Conservation (phyloP, 2,329 filamentous ascomycete species). For the Colletotrichum destructivum region DNA sequence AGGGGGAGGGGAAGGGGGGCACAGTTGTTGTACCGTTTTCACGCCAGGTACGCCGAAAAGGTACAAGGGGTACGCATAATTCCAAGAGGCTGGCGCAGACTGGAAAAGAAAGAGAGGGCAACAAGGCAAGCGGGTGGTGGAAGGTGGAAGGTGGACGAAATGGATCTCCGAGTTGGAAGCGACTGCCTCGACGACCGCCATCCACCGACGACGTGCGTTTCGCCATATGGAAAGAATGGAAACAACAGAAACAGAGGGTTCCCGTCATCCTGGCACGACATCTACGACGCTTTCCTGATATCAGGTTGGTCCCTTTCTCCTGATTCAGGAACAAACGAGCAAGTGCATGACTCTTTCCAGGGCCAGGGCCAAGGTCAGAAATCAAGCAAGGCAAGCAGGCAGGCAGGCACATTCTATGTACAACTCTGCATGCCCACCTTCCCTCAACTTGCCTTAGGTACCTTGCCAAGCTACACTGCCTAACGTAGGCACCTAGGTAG, state of each 20-base stretch:
- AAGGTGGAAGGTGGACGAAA: no score
- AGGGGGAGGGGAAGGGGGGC: slow-evolving; percentile 33
- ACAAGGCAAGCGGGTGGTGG: no score
- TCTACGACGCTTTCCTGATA: background rate
- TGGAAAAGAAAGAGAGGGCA: background rate
- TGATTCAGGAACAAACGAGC: slow-evolving; percentile 4
- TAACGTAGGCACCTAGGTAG: no score
- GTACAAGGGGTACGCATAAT: slow-evolving; percentile 11
- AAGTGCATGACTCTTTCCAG: slow-evolving; percentile 20
- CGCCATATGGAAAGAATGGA: background rate
- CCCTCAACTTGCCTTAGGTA: no score
- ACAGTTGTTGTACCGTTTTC: slow-evolving; percentile 2
- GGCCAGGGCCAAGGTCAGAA: background rate
- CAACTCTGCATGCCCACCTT: no score
- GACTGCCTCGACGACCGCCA: slow-evolving; percentile 5
- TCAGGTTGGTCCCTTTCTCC: background rate
- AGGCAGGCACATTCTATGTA: background rate
- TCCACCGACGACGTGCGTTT: slow-evolving; percentile 14
- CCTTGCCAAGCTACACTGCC: no score
- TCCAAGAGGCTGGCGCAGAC: background rate
- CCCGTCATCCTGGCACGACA: background rate
- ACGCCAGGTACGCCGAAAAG: background rate
- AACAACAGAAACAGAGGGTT: background rate
- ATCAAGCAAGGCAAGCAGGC: background rate
- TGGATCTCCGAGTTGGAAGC: background rate